These are phyloP conservation scores for Nitzschia palea DNA, from an alignment of 108 stramenopile genomes.

Conservation along the genomic window DNA sequence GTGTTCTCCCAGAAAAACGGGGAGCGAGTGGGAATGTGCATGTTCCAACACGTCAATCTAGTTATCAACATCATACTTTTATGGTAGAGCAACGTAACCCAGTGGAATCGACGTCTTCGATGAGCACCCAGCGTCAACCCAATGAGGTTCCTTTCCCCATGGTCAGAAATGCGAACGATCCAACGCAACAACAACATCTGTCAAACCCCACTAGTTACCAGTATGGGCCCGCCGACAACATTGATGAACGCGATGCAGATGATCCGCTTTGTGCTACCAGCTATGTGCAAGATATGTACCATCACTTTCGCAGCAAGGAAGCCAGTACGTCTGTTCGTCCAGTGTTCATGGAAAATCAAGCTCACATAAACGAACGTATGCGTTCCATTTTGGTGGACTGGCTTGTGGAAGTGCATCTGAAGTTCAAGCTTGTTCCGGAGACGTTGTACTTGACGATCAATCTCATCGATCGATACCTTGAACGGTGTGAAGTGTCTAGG, in stretches of 20 bases:
- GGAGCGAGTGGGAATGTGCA: slow-evolving; percentile 26
- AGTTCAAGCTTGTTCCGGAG: slow-evolving; percentile 90
- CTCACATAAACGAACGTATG: slow-evolving; percentile 91
- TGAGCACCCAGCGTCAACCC: neutral
- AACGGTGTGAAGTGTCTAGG: slow-evolving; percentile 70
- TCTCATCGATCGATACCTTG: slow-evolving; percentile 86
- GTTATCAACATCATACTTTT: slow-evolving; percentile 17
- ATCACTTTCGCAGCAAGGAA: slow-evolving; percentile 89
- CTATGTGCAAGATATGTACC: slow-evolving; percentile 96
- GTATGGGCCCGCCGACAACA: slow-evolving; percentile 85
- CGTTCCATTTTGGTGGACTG: slow-evolving; percentile 93
- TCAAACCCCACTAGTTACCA: slow-evolving; percentile 57
- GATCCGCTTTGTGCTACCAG: slow-evolving; percentile 94
- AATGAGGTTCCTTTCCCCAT: slow-evolving; percentile 13
- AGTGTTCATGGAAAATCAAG: slow-evolving; percentile 56
- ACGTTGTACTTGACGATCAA: slow-evolving; percentile 87
- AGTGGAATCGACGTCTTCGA: slow-evolving; percentile 13
- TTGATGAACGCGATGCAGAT: slow-evolving; percentile 91
- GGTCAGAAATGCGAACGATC: slow-evolving; percentile 16
- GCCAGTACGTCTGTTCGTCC: slow-evolving; percentile 71
- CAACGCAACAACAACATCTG: slow-evolving; percentile 10
- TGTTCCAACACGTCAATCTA: slow-evolving; percentile 30
- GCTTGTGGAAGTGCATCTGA: slow-evolving; percentile 95
- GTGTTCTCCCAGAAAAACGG: slow-evolving; percentile 33
- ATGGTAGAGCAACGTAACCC: slow-evolving; percentile 35